A percentile compares a stretch with the other conserved stretches of the same genome.
Evolutionary conservation across 108 stramenopile genomes (phyloP).

Genomic region (Epipyxis sp.): DNA sequence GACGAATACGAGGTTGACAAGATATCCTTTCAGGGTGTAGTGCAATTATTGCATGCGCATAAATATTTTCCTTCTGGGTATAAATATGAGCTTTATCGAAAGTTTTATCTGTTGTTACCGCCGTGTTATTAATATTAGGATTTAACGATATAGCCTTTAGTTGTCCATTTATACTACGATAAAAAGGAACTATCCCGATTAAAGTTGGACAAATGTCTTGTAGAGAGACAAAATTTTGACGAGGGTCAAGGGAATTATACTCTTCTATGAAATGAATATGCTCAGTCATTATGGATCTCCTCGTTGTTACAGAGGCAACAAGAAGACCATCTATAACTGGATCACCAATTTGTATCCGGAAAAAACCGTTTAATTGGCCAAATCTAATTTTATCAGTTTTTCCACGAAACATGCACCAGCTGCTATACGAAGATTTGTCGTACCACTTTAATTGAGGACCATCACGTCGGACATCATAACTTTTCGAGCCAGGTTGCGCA

Average conservation of each 20-base stretch:
- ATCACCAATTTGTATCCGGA: slow-evolving; percentile 20
- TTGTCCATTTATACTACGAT: too few species aligned
- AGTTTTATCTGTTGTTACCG: too few species aligned
- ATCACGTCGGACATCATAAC: background rate
- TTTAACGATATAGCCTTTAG: too few species aligned
- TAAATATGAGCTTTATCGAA: too few species aligned
- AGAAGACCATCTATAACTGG: slow-evolving; percentile 8
- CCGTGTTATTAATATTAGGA: too few species aligned
- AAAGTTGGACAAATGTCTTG: slow-evolving; percentile 28
- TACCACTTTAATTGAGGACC: background rate
- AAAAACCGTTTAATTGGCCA: slow-evolving; percentile 24
- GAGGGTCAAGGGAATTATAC: slow-evolving; percentile 18
- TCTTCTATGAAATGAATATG: background rate
- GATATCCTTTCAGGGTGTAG: slow-evolving; percentile 18
- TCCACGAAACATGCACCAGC: slow-evolving; percentile 21
- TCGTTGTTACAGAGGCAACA: slow-evolving; percentile 3
- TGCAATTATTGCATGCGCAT: slow-evolving; percentile 15
- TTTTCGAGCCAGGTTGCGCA: slow-evolving; percentile 8
- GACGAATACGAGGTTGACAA: slow-evolving; percentile 8
- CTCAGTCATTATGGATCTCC: background rate
- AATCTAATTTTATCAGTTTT: background rate
- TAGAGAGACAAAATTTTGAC: slow-evolving; percentile 3
- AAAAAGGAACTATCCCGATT: slow-evolving; percentile 19
- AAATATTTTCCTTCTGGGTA: too few species aligned
- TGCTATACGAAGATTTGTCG: slow-evolving; percentile 18